phyloP scores from a whole-genome alignment of 225 moss, liverwort and hornwort genomes.

The Bryum argenteum region DNA sequence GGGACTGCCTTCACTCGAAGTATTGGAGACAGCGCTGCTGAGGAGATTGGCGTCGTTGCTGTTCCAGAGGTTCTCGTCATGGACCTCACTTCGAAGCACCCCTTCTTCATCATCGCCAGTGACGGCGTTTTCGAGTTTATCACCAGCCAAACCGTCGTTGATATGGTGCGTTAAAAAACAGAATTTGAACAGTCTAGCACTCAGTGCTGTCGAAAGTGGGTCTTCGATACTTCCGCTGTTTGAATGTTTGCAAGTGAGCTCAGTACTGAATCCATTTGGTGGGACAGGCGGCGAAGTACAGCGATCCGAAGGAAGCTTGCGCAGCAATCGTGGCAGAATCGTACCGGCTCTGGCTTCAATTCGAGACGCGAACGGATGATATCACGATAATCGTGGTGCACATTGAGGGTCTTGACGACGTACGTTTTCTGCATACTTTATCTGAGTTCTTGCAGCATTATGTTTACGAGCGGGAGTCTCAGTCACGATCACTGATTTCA shows the following conservation, averaged over 20 bases:
- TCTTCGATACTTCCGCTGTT: too few relatives aligned
- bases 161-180: slow-evolving; percentile 60
- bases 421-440: slow-evolving; percentile 25
- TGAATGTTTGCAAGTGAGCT: not conserved
- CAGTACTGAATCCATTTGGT: slow-evolving; percentile 5
- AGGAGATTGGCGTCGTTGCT: slow-evolving; percentile 93
- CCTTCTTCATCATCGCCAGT: slow-evolving; percentile 91
- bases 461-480: not conserved
- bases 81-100: slow-evolving; percentile 76
- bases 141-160: slow-evolving; percentile 90
- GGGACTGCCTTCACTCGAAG: slow-evolving; percentile 99
- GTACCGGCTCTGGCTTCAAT: slow-evolving; percentile 93
- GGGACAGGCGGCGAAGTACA: slow-evolving; percentile 66
- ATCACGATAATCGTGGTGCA: slow-evolving; percentile 92
- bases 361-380: slow-evolving; percentile 97
- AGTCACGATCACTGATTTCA: not conserved
- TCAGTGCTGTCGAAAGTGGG: too few relatives aligned
- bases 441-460: not conserved
- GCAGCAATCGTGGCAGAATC: slow-evolving; percentile 96
- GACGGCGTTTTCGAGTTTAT: slow-evolving; percentile 98
- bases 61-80: slow-evolving; percentile 87
- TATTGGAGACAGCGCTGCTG: slow-evolving; percentile 89
- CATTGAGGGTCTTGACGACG: slow-evolving; percentile 73
- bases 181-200: too few relatives aligned
- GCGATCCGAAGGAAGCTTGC: slow-evolving; percentile 94